Conservation (phyloP, 2,329 filamentous ascomycete species). For the Pseudocercospora fuligena region DNA sequence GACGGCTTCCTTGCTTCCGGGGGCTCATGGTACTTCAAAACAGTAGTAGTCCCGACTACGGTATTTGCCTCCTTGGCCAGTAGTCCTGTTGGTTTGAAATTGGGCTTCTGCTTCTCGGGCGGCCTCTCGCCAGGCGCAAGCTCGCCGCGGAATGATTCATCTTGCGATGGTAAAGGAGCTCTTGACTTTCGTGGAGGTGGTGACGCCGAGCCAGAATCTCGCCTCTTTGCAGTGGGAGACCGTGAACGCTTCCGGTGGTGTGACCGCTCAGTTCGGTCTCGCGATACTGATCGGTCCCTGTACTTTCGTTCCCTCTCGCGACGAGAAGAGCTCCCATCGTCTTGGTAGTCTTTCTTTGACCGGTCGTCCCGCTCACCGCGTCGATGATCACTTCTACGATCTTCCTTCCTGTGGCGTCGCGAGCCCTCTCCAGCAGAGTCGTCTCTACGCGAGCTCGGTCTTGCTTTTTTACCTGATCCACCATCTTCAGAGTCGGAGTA, state of each 20-base stretch:
- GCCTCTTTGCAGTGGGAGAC: conserved; percentile 41
- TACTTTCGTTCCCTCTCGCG: conserved; percentile 24
- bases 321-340: conserved; percentile 18
- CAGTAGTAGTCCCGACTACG: conserved; percentile 74
- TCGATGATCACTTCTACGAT: conserved; percentile 15
- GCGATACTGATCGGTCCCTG: conserved; percentile 33
- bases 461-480: neutral
- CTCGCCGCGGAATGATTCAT: conserved; percentile 47
- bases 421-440: conserved; percentile 14
- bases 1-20: conserved; percentile 88
- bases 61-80: conserved; percentile 89
- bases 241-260: conserved; percentile 32
- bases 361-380: conserved; percentile 22
- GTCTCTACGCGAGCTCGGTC: neutral
- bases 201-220: conserved; percentile 44
- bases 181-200: conserved; percentile 49
- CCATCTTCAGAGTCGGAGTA: conserved; percentile 5
- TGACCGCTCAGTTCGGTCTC: conserved; percentile 27
- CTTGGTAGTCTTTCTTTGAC: conserved; percentile 16
- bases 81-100: conserved; percentile 78
- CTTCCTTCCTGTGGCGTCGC: conserved; percentile 11
- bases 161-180: conserved; percentile 53
- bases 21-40: conserved; percentile 95
- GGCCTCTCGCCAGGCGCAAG: conserved; percentile 39
- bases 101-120: conserved; percentile 80